Base-by-base conservation (phyloP, 257 asterid genomes). In the Solanum corneliomulleri region DNA sequence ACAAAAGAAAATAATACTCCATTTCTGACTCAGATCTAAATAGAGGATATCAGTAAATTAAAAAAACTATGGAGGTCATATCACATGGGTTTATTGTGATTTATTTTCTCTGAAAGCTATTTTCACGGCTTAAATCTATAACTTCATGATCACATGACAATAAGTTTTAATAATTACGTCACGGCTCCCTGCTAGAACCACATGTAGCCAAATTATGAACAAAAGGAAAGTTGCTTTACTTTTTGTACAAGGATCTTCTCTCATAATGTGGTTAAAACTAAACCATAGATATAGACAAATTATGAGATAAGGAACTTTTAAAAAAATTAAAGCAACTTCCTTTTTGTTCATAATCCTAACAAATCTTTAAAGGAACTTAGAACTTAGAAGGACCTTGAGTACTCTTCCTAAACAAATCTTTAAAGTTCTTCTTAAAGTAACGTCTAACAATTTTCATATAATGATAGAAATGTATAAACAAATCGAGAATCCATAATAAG, bases 51-150 rank as follows among this genome's bases (percentile, higher is more conserved):
- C 42, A 25, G 21, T 27, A 86, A 21, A 52, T 29, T 20, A 69
- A 42, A 16, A 52, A 52, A 16, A 52, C 1, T 15, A 52, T 16
- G 58, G 1, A 49, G 9, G 60, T 16, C 23, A 52, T 3, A 52
- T 52, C 15, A 66, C 21, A n/a, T n/a, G n/a, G 2, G 2, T 66
- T 6, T 66, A 66, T 66, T 66, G 18, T 66, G 31, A 0, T 5
- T 2, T 3, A 0, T 60, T 10, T 21, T 60, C 4, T 7, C 2
- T 1, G 0, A 1, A 14, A 2, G 31, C 33, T 49, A 6, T 13
- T 68, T 68, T 1, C 0, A 14, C 0, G 3, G 0, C 0, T 68
- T 1, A 0, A 29, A 14, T 0, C 0, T 68, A 0, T 29, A 5
- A 64, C 1, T 1, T 64, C 4, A 7, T 64, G 0, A 25, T 5